Base-by-base conservation (phyloP, 2,329 filamentous ascomycete species). In the Intubia oerlemansii region DNA sequence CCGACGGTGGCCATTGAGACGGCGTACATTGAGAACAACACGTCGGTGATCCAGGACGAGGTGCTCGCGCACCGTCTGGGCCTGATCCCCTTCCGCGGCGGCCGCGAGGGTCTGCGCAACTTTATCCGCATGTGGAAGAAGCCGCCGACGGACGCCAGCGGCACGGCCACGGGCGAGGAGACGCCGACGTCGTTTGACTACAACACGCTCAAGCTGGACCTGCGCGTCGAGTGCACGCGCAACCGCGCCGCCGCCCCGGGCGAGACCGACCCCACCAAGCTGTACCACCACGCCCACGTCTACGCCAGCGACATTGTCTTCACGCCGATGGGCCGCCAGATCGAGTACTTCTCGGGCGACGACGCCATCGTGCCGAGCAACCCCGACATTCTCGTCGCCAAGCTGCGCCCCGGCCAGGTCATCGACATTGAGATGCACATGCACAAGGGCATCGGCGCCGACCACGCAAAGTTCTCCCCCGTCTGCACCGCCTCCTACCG, bases 381-480 rank as follows among this genome's bases (percentile, higher is more conserved):
- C 52, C 85, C 85, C 2, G 78, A 93, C 45, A 93, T 98, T 36
- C 57, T 98, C 32, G 71, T 98, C 46, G 82, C 82, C 35, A 98
- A 98, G 58, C 57, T 98, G 51, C 72, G 88, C 17, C 88, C 90
- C 0, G 78, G 77, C 5, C 90, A 98, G 58, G 66, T 69, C 41
- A 79, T 98, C 43, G 65, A 79, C 44, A 59, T 93, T 36, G 71
- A 78, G 39, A 76, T 91, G 65, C 84, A 95, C 57, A 88, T 85
- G 55, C 72, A 91, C 54, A 91, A 93, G 56, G 88, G 90, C 35
- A 71, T 90, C 39, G 88, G 88, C 27, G 70, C 75, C 38, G 88
- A 98, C 51, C 88, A 98, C 50, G 76, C 88, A 41, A 98, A 98
- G 53, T 98, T 88, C 57, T 92, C 81, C 1, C 88, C 88, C 26